Evolutionary conservation across 2,329 filamentous ascomycete species (phyloP), one percentile per base, ranked within the genome.

Genomic region (Phialophora expanda): DNA sequence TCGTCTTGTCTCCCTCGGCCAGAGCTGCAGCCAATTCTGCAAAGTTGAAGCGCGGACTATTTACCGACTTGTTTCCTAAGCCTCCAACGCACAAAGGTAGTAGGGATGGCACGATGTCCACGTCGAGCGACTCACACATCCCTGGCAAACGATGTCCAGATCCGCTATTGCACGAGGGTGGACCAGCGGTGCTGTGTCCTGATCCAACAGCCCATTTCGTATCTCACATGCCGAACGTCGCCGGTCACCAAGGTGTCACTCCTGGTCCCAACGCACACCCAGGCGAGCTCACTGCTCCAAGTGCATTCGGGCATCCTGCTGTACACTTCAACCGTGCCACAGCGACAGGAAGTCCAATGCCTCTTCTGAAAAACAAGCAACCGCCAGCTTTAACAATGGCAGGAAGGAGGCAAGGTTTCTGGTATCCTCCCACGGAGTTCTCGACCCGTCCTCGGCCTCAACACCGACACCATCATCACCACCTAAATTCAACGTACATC

Each of bases 291-390:
- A 32, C 12, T 17, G 30, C 17, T 26, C 62, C 46, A 20, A 5
- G 32, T 9, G 30, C 20, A 32, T 34, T 62, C 24, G 28, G 55
- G 53, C 55, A 62, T 17, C 56, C 64, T 26, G 51, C 62, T 20
- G 32, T 62, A 26, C 56, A 66, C 8, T 67, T 66, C 38, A 61
- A 55, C n/a, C 65, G 72, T 32, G 69, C 69, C 20, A 70, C 64
- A 34, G 64, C 69, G 22, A 72, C 71, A 30, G 72, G 72, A n/a
- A 72, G 70, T 57, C 72, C 72, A 20, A 66, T 72, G 66, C 69
- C 72, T 3, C 44, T 70, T 28, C 32, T 66, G 34, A 72, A 64
- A 60, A 38, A 44, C 32, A 68, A 59, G 54, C 48, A 64, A 32
- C 61, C 66, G 28, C 60, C 65, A 54, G 8, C 14, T 2, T 50